Evolutionary conservation across 2,329 filamentous ascomycete species (phyloP).

Genomic region (Chalaropsis thielavioides): DNA sequence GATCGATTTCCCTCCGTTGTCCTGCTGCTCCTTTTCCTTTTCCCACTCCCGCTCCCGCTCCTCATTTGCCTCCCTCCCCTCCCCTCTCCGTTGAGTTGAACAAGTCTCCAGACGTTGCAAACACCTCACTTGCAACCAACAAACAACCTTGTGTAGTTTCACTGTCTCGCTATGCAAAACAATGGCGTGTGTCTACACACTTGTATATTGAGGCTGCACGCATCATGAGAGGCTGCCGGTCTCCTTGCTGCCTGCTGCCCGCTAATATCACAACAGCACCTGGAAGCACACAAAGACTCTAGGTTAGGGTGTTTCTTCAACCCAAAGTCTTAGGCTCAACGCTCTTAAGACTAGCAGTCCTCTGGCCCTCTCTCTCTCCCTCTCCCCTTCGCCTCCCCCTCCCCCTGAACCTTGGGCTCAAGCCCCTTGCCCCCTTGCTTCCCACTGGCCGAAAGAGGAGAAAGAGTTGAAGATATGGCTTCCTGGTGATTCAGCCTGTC

Average conservation of each 20-base stretch:
- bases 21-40: neutral
- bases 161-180: neutral
- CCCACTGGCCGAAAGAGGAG: neutral
- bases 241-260: too few relatives aligned
- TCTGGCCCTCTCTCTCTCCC: neutral
- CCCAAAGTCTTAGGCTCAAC: neutral
- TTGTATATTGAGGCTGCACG: neutral
- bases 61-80: neutral
- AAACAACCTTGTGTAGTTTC: neutral
- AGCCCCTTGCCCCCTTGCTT: neutral
- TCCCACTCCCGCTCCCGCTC: neutral
- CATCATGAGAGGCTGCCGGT: neutral
- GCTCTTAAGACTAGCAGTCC: neutral
- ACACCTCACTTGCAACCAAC: neutral
- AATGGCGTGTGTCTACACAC: neutral
- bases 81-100: neutral
- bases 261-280: neutral
- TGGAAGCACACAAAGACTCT: neutral
- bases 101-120: neutral
- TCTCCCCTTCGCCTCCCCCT: neutral
- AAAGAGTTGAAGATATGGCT: neutral
- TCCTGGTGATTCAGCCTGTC: neutral
- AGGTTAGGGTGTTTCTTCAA: neutral
- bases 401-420: neutral
- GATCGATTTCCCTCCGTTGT: conserved; percentile 1